Evolutionary conservation across 352 stramenopile species (phyloP), one percentile per base, ranked within the genome.

Genomic region (Phytophthora kernoviae): DNA sequence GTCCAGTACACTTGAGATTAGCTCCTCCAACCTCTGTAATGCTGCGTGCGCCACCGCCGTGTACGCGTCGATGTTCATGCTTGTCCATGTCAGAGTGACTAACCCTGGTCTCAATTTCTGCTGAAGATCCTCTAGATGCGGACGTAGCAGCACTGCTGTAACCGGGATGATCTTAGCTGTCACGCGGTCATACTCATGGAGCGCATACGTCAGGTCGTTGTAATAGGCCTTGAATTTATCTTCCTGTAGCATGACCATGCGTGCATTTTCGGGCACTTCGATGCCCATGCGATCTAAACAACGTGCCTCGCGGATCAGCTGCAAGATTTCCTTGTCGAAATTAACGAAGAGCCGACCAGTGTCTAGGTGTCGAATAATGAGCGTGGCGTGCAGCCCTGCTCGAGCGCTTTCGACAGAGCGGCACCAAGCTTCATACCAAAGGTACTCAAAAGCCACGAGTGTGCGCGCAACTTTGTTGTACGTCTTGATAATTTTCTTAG

Each of bases 401-500:
- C 89, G 84, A 4, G 82, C 81, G 9, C 80, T 88, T 40, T 94
- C 85, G 6, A 96, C 84, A 0, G 79, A 90, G 12, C 84, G 79
- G 32, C 78, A 91, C 88, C 88, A 96, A 0, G 88, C 87, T 65
- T 94, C 84, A 60, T 94, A 95, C 88, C 88, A 96, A 9, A 96
- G 53, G 51, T 95, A 95, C 53, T 96, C 88, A 21, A 96, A 96
- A 2, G 88, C 88, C 6, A 96, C 84, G n/a, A 96, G 77, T 22
- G 88, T 96, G 3, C 85, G 80, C 2, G 88, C 86, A 3, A 96
- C 83, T 59, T 94, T 95, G 66, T 96, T 96, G 77, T 96, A 96
- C 14, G 82, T 92, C 62, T 92, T 92, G 58, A 96, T 93, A 43
- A 96, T 96, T 73, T 93, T 93, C 62, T 94, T 94, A 2, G 77